Base-by-base conservation (phyloP, 805 yeast species). In the Monosporozyma servazzii region DNA sequence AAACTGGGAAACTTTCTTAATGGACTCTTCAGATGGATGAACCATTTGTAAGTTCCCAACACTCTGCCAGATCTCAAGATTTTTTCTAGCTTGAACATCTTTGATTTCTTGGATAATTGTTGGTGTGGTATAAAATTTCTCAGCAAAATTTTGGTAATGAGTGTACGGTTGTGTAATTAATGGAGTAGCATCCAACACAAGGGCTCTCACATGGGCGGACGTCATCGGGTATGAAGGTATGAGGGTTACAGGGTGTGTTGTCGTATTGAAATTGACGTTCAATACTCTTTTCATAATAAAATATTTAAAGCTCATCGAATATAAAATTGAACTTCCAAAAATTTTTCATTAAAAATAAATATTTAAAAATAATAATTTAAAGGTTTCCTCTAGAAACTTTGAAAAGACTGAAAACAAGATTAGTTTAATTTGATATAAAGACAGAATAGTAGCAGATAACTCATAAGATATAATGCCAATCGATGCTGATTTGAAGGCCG, bases 131-230 rank as follows among this genome's bases (percentile, higher is more conserved):
- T 75, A 85, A 62, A 87, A 87, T n/a, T 70, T 67, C 17, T 76
- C 68, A 0, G 96, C 97, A 63, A 76, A 79, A 56, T 78, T 79
- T 60, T 82, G 81, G 45, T 93, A 73, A 20, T 82, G 78, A 2
- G 89, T 76, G 11, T 86, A 87, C 5, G 93, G 76, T 61, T 88
- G 95, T 1, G 95, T 85, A 58, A 93, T 86, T 58, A 93, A 72
- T 5, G 99, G 99, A 48, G 96, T 93, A 3, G 99, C 98, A 76
- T 93, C 99, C 57, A 93, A 75, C 33, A 88, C 86, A 51, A 95
- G 73, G 1, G 82, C 73, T 54, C 77, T 72, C 30, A 81, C 78
- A 53, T 72, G 74, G 9, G 64, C 48, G n/a, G n/a, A n/a, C 13
- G 48, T 11, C 44, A 21, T 21, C 13, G 17, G 17, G 17, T 39